These are phyloP conservation scores for Fusarium mangiferae DNA, from an alignment of 2,329 filamentous ascomycete species.

Conservation along the genomic window DNA sequence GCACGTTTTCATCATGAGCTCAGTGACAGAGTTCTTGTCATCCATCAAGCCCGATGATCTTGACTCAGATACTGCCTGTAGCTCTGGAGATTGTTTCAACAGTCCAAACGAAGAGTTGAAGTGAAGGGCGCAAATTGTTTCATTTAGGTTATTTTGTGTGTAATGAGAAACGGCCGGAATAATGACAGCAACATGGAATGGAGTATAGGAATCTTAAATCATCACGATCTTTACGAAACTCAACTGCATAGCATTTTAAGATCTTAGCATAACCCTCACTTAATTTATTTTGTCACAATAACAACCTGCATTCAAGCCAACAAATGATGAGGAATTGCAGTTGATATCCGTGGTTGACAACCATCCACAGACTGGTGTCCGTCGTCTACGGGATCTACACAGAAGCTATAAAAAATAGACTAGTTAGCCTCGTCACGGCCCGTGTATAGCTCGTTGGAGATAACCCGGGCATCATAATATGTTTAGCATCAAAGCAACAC, in stretches of 20 bases:
- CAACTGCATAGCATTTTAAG: not conserved
- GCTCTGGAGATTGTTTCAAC: not conserved
- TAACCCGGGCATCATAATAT: not conserved
- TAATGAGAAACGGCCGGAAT: not conserved
- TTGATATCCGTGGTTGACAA: fast-evolving
- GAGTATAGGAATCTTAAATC: not conserved
- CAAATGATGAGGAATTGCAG: not conserved
- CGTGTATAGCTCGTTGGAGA: not conserved
- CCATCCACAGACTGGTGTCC: fast-evolving
- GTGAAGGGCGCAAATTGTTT: not conserved
- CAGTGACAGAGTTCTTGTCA: not conserved
- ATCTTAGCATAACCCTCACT: not conserved
- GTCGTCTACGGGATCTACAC: not conserved
- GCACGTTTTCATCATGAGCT: not conserved
- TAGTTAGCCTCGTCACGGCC: not conserved
- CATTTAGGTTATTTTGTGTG: not conserved
- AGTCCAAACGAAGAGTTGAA: not conserved
- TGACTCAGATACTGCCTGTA: not conserved
- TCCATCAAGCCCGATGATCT: not conserved
- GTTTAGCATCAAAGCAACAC: not conserved
- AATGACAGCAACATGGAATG: not conserved
- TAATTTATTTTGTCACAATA: not conserved
- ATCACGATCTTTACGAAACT: slow-evolving; percentile 9
- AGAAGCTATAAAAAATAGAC: no score
- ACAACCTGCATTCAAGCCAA: fast-evolving